phyloP scores from a whole-genome alignment of 495 filamentous ascomycete genomes.

The Daldinia decipiens region DNA sequence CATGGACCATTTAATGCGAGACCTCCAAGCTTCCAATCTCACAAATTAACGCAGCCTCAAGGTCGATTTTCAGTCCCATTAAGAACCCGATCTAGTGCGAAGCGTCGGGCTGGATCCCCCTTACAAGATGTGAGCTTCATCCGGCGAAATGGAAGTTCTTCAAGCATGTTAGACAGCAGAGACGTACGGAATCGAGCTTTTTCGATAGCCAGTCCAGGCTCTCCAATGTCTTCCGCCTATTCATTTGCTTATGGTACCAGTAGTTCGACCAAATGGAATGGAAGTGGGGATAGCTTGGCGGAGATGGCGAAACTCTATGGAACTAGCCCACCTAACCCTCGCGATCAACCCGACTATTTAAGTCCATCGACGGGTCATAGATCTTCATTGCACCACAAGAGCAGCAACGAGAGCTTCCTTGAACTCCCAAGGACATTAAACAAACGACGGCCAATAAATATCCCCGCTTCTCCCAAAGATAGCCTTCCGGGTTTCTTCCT shows the following conservation, averaged over 20 bases:
- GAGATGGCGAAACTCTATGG: constrained; percentile 34
- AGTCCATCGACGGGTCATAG: constrained; percentile 21
- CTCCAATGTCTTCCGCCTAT: constrained; percentile 36
- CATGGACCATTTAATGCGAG: background rate
- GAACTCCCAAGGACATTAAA: constrained; percentile 39
- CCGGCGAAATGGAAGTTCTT: constrained; percentile 41
- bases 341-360: constrained; percentile 24
- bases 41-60: constrained; percentile 4
- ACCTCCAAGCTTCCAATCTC: constrained; percentile 10
- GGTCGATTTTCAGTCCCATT: constrained; percentile 24
- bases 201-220: constrained; percentile 30
- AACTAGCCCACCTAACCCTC: constrained; percentile 26
- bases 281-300: constrained; percentile 35
- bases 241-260: constrained; percentile 39
- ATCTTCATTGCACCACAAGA: constrained; percentile 39
- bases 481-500: constrained; percentile 51
- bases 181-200: constrained; percentile 33
- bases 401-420: constrained; percentile 44
- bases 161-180: constrained; percentile 35
- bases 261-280: constrained; percentile 36
- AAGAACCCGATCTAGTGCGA: constrained; percentile 32
- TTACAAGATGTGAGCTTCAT: constrained; percentile 30
- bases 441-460: constrained; percentile 17
- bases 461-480: background rate
- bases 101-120: constrained; percentile 41